phyloP scores from a whole-genome alignment of 306 rosid genomes.

The Casuarina glauca region DNA sequence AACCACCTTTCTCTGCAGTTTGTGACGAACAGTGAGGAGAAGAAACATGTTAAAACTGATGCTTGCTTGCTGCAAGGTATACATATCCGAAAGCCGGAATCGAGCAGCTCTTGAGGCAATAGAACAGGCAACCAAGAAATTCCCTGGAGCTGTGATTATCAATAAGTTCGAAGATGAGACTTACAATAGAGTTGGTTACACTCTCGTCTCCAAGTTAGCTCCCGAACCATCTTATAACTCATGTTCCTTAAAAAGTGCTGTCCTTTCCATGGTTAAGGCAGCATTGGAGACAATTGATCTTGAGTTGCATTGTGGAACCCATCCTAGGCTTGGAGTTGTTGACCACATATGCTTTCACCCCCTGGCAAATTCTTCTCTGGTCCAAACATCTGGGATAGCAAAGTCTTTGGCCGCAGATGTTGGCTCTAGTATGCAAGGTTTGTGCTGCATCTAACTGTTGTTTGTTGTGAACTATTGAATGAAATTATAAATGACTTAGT shows the following conservation, averaged over 20 bases:
- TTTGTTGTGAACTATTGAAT: neutral
- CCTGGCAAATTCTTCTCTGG: slow-evolving; percentile 59
- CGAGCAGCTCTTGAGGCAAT: slow-evolving; percentile 63
- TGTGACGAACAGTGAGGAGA: slow-evolving; percentile 28
- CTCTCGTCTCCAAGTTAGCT: slow-evolving; percentile 68
- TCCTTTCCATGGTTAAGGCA: slow-evolving; percentile 75
- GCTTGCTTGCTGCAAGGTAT: slow-evolving; percentile 90
- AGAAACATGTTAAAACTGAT: slow-evolving; percentile 32
- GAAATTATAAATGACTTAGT: neutral
- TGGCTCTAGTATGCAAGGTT: slow-evolving; percentile 76
- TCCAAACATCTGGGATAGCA: slow-evolving; percentile 60
- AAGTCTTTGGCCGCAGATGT: slow-evolving; percentile 53
- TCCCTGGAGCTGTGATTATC: slow-evolving; percentile 59
- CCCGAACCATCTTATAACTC: slow-evolving; percentile 23
- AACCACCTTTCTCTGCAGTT: slow-evolving; percentile 27
- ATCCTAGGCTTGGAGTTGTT: slow-evolving; percentile 86
- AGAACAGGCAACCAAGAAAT: slow-evolving; percentile 65
- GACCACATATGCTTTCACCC: slow-evolving; percentile 95
- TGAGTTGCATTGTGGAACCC: slow-evolving; percentile 69
- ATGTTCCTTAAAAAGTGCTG: slow-evolving; percentile 61
- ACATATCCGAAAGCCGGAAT: slow-evolving; percentile 88
- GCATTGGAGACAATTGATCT: slow-evolving; percentile 66
- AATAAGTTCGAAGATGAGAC: slow-evolving; percentile 77
- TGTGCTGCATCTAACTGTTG: slow-evolving; percentile 23
- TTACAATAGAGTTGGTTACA: slow-evolving; percentile 90